Base-by-base conservation (phyloP, 2,329 filamentous ascomycete genomes). In the Diaporthe batatas region DNA sequence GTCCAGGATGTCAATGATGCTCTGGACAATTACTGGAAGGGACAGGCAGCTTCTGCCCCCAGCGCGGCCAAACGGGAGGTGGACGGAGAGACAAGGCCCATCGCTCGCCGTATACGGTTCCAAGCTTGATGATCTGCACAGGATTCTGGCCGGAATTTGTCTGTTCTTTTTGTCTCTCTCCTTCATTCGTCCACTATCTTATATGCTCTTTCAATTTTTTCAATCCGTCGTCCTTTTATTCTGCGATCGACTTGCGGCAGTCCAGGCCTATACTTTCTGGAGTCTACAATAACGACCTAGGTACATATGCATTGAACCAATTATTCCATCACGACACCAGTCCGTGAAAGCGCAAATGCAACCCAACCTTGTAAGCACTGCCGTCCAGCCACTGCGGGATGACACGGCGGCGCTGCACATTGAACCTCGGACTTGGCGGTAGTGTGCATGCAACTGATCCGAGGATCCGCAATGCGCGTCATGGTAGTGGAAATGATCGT, bases 21-120 rank as follows among this genome's bases (percentile, higher is more conserved):
- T 2, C 74, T 81, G n/a, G 76, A 79, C 29, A 74, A 71, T 7
- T 80, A 79, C 73, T 80, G 76, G 76, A 62, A 71, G 32, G 62
- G 2, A 23, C 44, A 65, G 44, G 21, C 12, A 3, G 42, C 18
- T 4, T 21, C 11, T 25, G 14, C 42, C 6, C 12, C 62, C 6
- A 34, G 2, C 10, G 36, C 58, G 10, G 44, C 12, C 29, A 51
- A 18, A 25, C 29, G 62, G 51, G 58, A n/a, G 25, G 4, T 18
- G 16, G 18, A 18, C 16, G 10, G 32, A 11, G 25, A 34, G 11
- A 18, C 16, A 49, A 10, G 42, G 58, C 58, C 58, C 2, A n/a
- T 49, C 25, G 47, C 32, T 64, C 58, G 58, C 49, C 44, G 32
- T 2, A 65, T 32, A 14, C 29, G 21, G 32, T 51, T 65, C 23